Base-by-base conservation (phyloP, 306 rosid genomes). In the Rosa lucieae region DNA sequence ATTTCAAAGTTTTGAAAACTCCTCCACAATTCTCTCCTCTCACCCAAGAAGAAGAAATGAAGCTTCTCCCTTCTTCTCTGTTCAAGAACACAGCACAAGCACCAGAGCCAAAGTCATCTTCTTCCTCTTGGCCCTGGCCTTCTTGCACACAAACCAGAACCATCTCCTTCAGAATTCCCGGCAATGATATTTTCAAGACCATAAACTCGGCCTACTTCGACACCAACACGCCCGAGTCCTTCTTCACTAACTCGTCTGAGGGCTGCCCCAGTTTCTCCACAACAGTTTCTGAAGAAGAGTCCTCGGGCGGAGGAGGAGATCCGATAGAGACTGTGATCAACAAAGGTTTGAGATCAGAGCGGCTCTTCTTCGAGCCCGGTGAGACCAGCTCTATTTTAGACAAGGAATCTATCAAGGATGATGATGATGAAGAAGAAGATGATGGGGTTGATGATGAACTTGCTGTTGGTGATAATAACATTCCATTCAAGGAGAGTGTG, bases 61-160 rank as follows among this genome's bases (percentile, higher is more conserved):
- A 89, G 91, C 89, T 91, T 1, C 89, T 89, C 0, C 87, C 92
- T 49, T 87, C 87, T 77, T 86, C 87, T 77, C 80, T 86, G 70
- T 84, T 84, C 80, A 91, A 89, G 69, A 81, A 21, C 88, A 49
- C 71, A 46, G 2, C 78, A 26, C 6, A 40, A 18, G 35, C 58
- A 63, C 26, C 72, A 67, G 56, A 83, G 58, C 47, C 55, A 29
- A 73, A 79, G 73, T 46, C 52, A 0, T 65, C 83, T 17, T 44
- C 48, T 26, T 40, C 85, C 23, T 39, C 84, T 42, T 90, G 93
- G 92, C 80, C 89, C 14, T 94, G 91, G 93, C 94, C 91, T 2
- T 87, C 91, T 21, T 91, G 95, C 75, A 67, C 90, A 49, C 97
- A 89, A 76, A 82, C 97, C 17, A 85, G 86, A 86, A 92, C 97